Evolutionary conservation across 345 rosid genomes (phyloP).

Genomic region (Pseudoturritis turrita): DNA sequence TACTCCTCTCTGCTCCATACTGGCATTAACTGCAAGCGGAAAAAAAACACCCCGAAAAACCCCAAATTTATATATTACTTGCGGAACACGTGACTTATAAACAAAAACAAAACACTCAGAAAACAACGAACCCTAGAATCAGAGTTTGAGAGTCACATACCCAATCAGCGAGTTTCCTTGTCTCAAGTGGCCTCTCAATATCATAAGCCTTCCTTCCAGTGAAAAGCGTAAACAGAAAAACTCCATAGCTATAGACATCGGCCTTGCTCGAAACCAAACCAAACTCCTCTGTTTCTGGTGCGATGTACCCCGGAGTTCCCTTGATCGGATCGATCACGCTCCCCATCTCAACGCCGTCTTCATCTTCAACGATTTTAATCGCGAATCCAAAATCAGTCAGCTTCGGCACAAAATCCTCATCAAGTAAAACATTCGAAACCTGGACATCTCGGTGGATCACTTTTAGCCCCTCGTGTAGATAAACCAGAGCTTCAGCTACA

Average conservation of each 20-base stretch:
- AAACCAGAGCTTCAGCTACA: slow-evolving; percentile 59
- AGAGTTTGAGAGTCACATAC: background rate
- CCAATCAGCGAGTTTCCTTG: background rate
- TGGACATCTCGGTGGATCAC: slow-evolving; percentile 66
- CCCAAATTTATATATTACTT: background rate
- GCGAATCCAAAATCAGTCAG: slow-evolving; percentile 63
- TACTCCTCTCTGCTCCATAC: background rate
- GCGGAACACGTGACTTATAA: background rate
- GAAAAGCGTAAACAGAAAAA: slow-evolving; percentile 58
- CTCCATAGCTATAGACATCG: slow-evolving; percentile 77
- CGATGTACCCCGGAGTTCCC: slow-evolving; percentile 68
- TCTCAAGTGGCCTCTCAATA: slow-evolving; percentile 22
- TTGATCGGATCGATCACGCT: slow-evolving; percentile 50
- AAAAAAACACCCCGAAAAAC: background rate
- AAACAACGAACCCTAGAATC: background rate
- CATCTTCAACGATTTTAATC: slow-evolving; percentile 22
- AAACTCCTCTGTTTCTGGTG: slow-evolving; percentile 23
- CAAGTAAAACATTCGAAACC: slow-evolving; percentile 61
- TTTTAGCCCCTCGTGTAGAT: slow-evolving; percentile 50
- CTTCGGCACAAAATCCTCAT: slow-evolving; percentile 33
- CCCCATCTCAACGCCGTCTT: slow-evolving; percentile 48
- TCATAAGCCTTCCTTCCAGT: slow-evolving; percentile 60
- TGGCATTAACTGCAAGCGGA: background rate
- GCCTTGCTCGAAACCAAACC: slow-evolving; percentile 59
- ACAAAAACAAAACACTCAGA: background rate